Base-by-base conservation (phyloP, 768 basidiomycete genomes). In the Tricholoma saponaceum region DNA sequence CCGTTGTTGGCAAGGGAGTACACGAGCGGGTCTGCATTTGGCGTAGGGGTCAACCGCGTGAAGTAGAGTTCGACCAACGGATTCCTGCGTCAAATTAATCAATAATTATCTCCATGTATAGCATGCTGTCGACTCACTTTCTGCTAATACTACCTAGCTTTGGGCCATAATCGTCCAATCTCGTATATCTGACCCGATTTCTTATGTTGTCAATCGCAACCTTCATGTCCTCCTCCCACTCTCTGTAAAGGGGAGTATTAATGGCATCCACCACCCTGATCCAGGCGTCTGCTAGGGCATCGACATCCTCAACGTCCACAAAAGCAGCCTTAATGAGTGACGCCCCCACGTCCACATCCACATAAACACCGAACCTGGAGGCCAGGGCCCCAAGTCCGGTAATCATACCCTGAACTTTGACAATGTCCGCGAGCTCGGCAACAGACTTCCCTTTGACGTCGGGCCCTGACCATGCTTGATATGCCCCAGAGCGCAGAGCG, bases 1-100 rank as follows among this genome's bases (percentile, higher is more conserved):
- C 97, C 97, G 68, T 99, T 99, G 72, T 98, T 98, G 5, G 96
- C 97, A 26, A 99, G 76, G 2, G 90, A 87, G 67, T 94, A 90
- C 13, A 81, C 75, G 28, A 76, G 66, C n/a, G 78, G 80, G 53
- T 83, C 79, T 13, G 76, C 70, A 33, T 74, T 58, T 8, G 70
- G 65, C 22, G 65, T 72, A 32, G 76, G 80, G 37, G 61, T 76
- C 12, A 98, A 71, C 23, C 94, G 87, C 1, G 95, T 98, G 73
- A 99, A 99, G 75, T 98, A 98, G 3, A 81, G 72, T 67, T 98
- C 97, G 44, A 93, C 89, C 44, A 99, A 78, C 20, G 96, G 94
- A 14, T 77, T 80, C 39, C 95, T 97, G 62, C 0, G 30, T 56
- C 41, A 44, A 9, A 18, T 32, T 26, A 20, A 35, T 44, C 57